Conservation (phyloP, 2,329 filamentous ascomycete genomes). For the Blastomyces silverae region DNA sequence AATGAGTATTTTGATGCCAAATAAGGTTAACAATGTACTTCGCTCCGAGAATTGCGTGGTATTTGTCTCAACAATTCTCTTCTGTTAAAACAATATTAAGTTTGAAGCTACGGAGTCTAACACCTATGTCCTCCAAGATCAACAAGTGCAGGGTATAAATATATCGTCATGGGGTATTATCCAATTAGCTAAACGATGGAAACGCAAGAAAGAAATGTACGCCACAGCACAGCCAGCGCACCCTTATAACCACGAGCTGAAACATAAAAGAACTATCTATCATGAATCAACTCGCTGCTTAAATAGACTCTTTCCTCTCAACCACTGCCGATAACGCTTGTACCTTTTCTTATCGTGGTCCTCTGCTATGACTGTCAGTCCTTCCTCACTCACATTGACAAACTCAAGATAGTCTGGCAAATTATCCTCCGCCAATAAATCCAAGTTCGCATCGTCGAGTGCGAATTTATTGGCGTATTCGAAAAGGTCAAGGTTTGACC, state of each 20-base stretch:
- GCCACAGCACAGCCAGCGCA: no score
- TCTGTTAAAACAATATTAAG: background rate
- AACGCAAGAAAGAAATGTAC: conserved; percentile 5
- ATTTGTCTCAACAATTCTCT: background rate
- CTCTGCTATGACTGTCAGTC: conserved; percentile 78
- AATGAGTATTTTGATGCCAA: conserved; percentile 7
- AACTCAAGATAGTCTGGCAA: conserved; percentile 68
- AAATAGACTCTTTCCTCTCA: conserved; percentile 89
- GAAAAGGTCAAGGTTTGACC: conserved; percentile 59
- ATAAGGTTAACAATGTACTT: background rate
- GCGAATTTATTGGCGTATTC: conserved; percentile 70
- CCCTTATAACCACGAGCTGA: background rate
- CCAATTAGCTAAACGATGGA: conserved; percentile 6
- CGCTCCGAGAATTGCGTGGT: background rate
- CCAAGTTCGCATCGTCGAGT: conserved; percentile 49
- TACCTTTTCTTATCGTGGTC: conserved; percentile 90
- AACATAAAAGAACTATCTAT: conserved; percentile 11
- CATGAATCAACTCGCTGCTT: conserved; percentile 64
- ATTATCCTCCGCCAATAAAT: conserved; percentile 54
- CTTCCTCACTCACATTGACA: conserved; percentile 69
- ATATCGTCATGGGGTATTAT: background rate
- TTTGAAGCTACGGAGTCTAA: background rate
- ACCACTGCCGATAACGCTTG: conserved; percentile 92
- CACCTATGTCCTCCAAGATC: background rate
- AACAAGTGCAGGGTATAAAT: background rate